These are phyloP conservation scores for Acacia melanoxylon DNA, from an alignment of 306 rosid genomes.

Conservation along the genomic window DNA sequence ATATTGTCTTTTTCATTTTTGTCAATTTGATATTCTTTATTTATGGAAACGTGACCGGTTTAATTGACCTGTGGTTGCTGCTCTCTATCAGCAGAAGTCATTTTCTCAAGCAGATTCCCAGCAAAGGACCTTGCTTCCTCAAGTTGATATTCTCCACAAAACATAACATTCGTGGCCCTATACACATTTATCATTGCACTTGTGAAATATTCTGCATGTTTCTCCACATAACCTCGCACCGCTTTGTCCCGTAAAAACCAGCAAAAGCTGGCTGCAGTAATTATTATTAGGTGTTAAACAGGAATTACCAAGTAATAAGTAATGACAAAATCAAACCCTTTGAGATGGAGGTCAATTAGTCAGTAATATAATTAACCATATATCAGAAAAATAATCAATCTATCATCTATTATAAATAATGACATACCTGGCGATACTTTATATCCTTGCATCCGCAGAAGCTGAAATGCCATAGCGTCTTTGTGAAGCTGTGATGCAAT, in stretches of 20 bases:
- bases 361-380: background rate
- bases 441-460: constrained; percentile 47
- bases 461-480: constrained; percentile 42
- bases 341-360: background rate
- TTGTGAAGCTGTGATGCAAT: constrained; percentile 33
- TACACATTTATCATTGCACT: constrained; percentile 34
- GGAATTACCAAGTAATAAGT: background rate
- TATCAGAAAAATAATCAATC: background rate
- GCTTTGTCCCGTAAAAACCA: constrained; percentile 37
- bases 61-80: constrained; percentile 6
- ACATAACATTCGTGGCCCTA: constrained; percentile 1
- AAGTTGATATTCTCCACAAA: constrained; percentile 37
- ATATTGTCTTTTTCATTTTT: too few relatives aligned
- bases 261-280: constrained; percentile 32
- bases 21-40: background rate
- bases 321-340: background rate
- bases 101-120: constrained; percentile 31
- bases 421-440: constrained; percentile 40
- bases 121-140: constrained; percentile 44
- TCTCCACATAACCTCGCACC: constrained; percentile 22
- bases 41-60: background rate
- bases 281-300: too few relatives aligned
- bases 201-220: constrained; percentile 29
- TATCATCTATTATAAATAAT: background rate
- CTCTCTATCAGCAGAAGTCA: background rate